These are phyloP conservation scores for Agapanthus africanus DNA, from an alignment of 106 monocot species.

Conservation along the genomic window DNA sequence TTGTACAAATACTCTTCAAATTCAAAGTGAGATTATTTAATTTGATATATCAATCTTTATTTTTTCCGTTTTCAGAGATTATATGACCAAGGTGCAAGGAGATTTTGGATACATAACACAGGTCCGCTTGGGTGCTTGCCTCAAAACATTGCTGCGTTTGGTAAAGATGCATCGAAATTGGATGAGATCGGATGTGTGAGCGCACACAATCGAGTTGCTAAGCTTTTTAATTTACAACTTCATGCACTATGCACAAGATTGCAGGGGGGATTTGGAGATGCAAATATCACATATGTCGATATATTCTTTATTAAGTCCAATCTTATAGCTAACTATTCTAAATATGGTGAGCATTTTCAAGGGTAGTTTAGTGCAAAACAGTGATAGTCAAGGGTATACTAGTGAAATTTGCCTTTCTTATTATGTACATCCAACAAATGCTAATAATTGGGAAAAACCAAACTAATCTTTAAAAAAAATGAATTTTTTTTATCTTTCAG, in stretches of 20 bases:
- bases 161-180: conserved; percentile 70
- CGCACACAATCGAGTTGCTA: conserved; percentile 69
- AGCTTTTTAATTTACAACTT: conserved; percentile 83
- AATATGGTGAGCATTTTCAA: conserved; percentile 77
- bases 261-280: conserved; percentile 38
- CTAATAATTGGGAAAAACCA: too few species aligned
- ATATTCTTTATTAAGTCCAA: conserved; percentile 68
- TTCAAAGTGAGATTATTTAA: too few species aligned
- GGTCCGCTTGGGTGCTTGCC: conserved; percentile 90
- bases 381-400: too few species aligned
- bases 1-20: too few species aligned
- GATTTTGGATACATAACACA: conserved; percentile 92
- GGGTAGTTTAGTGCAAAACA: too few species aligned
- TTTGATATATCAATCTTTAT: too few species aligned
- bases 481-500: too few species aligned
- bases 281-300: conserved; percentile 64
- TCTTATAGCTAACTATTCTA: conserved; percentile 70
- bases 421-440: too few species aligned
- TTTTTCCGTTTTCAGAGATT: conserved; percentile 46
- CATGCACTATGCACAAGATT: conserved; percentile 70
- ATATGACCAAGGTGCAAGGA: conserved; percentile 83
- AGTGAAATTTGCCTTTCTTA: too few species aligned
- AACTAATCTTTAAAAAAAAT: too few species aligned
- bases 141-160: conserved; percentile 62
- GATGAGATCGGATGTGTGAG: conserved; percentile 74